phyloP scores from a whole-genome alignment of 208 protist genomes.

The Acanthamoeba royreba region DNA sequence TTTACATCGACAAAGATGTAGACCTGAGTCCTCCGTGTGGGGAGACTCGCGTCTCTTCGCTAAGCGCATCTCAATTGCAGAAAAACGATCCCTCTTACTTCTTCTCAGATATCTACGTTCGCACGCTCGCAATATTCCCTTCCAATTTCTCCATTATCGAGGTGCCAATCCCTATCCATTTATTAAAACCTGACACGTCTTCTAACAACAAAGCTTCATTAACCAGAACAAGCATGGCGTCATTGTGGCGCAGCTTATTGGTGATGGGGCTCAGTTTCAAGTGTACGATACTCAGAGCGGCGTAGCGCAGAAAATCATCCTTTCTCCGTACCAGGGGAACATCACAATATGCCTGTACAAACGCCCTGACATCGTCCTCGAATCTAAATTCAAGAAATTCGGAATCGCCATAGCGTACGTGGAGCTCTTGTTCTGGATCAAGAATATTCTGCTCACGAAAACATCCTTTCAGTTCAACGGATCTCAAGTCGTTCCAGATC shows the following conservation, averaged over 20 bases:
- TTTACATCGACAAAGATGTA: background rate
- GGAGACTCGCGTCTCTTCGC: background rate
- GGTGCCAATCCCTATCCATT: background rate
- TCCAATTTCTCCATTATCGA: conserved; percentile 15
- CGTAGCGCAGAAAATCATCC: background rate
- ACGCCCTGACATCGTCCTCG: background rate
- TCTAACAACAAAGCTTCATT: too few relatives aligned
- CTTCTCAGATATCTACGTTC: background rate
- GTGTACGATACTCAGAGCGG: background rate
- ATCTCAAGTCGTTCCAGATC: background rate
- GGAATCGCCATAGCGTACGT: background rate
- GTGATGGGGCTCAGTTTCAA: background rate
- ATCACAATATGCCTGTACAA: background rate
- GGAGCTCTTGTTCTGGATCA: too few relatives aligned
- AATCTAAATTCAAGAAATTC: background rate
- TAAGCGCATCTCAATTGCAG: background rate
- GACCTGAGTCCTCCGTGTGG: background rate
- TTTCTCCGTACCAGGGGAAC: background rate
- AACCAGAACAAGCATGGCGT: background rate
- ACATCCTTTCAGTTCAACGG: background rate
- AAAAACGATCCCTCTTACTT: background rate
- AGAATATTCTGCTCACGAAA: too few relatives aligned
- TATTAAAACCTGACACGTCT: background rate
- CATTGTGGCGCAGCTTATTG: background rate
- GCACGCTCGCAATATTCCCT: background rate